A percentile compares a stretch with the other conserved stretches of the same genome.
Evolutionary conservation across 495 filamentous ascomycete species (phyloP).

Genomic region (Trichoderma erinaceum): DNA sequence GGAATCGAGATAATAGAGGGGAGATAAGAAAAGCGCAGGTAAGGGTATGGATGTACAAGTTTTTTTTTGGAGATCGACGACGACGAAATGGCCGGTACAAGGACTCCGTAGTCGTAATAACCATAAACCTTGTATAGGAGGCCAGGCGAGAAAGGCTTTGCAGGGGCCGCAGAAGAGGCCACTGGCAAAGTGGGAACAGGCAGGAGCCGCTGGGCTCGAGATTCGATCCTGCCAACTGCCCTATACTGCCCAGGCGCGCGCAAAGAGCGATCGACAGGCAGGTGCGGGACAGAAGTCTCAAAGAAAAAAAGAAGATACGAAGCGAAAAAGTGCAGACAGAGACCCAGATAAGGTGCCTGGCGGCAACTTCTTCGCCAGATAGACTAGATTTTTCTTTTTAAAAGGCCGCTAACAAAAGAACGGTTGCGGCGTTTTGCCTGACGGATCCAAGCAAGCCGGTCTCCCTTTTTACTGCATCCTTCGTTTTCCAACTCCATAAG

Average conservation of each 20-base stretch:
- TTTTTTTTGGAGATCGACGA: background rate
- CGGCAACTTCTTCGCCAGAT: too few relatives aligned
- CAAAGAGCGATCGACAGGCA: conserved; percentile 12
- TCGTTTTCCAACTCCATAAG: background rate
- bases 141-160: background rate
- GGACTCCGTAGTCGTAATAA: background rate
- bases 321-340: background rate
- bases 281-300: background rate
- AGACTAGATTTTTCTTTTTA: background rate
- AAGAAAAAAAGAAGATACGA: background rate
- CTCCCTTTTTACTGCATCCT: background rate
- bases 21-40: too few relatives aligned
- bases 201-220: background rate
- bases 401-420: background rate
- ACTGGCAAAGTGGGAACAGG: background rate
- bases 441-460: background rate
- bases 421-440: background rate
- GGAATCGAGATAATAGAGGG: too few relatives aligned
- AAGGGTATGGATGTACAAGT: background rate
- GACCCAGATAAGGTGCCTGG: too few relatives aligned
- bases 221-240: background rate
- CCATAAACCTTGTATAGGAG: conserved; percentile 13
- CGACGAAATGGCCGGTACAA: background rate
- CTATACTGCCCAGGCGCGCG: background rate
- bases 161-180: background rate